These are phyloP conservation scores for Hagleromyces aurorensis DNA, from an alignment of 805 yeast genomes.

Conservation along the genomic window DNA sequence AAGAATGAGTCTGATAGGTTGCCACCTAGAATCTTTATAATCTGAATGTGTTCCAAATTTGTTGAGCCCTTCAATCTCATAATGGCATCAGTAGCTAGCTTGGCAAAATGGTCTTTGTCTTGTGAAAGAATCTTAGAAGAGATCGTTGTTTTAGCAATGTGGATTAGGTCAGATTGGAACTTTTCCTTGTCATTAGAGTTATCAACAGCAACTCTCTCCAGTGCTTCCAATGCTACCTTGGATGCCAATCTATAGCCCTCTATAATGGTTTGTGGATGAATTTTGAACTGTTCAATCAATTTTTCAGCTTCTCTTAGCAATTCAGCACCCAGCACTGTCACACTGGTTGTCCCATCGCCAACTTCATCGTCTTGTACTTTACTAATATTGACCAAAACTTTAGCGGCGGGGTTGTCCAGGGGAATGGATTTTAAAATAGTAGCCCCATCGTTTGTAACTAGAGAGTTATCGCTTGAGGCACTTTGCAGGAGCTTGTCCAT, in stretches of 20 bases:
- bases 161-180: constrained; percentile 69
- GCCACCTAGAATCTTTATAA: constrained; percentile 91
- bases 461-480: constrained; percentile 65
- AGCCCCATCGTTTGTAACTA: constrained; percentile 97
- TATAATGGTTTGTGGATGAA: constrained; percentile 96
- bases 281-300: constrained; percentile 73
- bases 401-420: constrained; percentile 95
- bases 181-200: constrained; percentile 47
- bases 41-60: constrained; percentile 84
- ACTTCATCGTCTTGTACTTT: constrained; percentile 97
- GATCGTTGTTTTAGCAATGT: constrained; percentile 88
- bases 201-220: constrained; percentile 70
- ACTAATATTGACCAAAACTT: constrained; percentile 87
- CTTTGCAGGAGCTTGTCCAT: constrained; percentile 94
- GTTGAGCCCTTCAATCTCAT: constrained; percentile 81
- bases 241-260: constrained; percentile 92
- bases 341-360: constrained; percentile 98
- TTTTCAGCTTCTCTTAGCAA: constrained; percentile 90
- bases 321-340: constrained; percentile 86
- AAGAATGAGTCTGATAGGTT: constrained; percentile 83
- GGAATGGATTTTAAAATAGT: constrained; percentile 92
- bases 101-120: constrained; percentile 83
- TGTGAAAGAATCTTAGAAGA: constrained; percentile 92
- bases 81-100: constrained; percentile 90
- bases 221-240: constrained; percentile 73